Percentiles rank a stretch among this genome's conserved stretches.
phyloP scores from a whole-genome alignment of 768 basidiomycete genomes.

The Megacollybia marginata region DNA sequence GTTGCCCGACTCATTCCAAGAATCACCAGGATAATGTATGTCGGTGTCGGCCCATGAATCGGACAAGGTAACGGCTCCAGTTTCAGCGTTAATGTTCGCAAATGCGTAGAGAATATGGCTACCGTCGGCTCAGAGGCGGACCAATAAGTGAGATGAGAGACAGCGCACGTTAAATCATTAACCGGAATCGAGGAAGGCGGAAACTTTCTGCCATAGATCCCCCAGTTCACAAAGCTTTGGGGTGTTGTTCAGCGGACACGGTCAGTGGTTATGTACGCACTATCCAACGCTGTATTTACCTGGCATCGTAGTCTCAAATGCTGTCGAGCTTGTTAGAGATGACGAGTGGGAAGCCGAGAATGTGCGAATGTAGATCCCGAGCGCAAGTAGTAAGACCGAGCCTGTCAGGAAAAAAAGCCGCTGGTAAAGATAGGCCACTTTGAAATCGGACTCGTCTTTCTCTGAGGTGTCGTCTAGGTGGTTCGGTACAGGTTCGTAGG shows the following conservation, averaged over 20 bases:
- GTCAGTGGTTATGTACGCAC: conserved; percentile 35
- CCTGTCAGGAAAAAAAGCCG: background rate
- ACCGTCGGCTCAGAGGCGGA: background rate
- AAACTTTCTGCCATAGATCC: conserved; percentile 91
- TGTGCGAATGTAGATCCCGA: background rate
- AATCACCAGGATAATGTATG: conserved; percentile 93
- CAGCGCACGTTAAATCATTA: conserved; percentile 74
- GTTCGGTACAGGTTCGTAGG: too few species aligned
- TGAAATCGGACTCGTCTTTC: background rate
- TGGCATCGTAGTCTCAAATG: conserved; percentile 22
- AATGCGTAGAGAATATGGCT: conserved; percentile 93
- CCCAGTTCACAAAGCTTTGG: conserved; percentile 78
- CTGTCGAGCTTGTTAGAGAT: background rate
- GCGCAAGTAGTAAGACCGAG: background rate
- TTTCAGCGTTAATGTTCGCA: conserved; percentile 76
- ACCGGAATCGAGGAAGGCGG: conserved; percentile 80
- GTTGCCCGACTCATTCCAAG: conserved; percentile 85
- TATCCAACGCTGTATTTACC: conserved; percentile 79
- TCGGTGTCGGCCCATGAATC: conserved; percentile 96
- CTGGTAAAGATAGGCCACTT: background rate
- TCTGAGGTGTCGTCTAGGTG: too few species aligned
- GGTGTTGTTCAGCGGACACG: background rate
- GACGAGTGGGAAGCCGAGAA: background rate
- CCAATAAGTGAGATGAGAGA: background rate
- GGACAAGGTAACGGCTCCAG: conserved; percentile 82